Evolutionary conservation across 148 eudicot species (phyloP), one percentile per base, ranked within the genome.

Genomic region (Fagopyrum tataricum): DNA sequence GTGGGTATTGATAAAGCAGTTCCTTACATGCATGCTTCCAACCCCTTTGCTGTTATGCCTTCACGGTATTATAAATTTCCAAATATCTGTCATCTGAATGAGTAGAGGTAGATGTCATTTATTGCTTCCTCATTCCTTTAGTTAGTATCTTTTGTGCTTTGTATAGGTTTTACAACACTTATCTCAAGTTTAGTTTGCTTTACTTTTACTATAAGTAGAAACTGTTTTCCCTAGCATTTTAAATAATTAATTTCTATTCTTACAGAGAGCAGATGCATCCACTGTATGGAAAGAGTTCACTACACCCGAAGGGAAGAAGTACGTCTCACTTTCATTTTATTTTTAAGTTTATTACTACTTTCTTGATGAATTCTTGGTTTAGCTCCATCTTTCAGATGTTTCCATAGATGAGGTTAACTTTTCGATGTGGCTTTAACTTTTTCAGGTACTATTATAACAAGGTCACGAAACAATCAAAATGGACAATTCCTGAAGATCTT

Each of bases 231-330:
- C 56, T 75, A 14, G 51, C 46, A 8, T 40, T 49, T 23, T 7
- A 70, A 61, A 39, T 78, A 70, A 84, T 75, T 24, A 72, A 23
- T 79, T 72, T 74, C 39, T 69, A 21, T 66, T 77, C 67, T 75
- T 58, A 73, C 90, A 94, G 98, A 91, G 96, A 81, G 98, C 97
- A 62, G 97, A 94, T 82, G 97, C 98, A 14, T 94, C 97, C 2
- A 89, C 97, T 75, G 93, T 88, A n/a, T 94, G 98, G 98, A 94
- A 95, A 82, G 99, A 95, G 79, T 92, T 95, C 80, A 87, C 97
- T 44, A 90, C 96, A 49, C 76, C 88, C 12, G 97, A 92, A 76
- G 99, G 97, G 70, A 86, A 85, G 80, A 92, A 84, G 99, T 95
- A 83, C 53, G 98, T 73, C 61, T 10, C 40, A 47, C 44, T 67